These are phyloP conservation scores for Trichoderma atroviride DNA, from an alignment of 2,329 filamentous ascomycete species.

Conservation along the genomic window DNA sequence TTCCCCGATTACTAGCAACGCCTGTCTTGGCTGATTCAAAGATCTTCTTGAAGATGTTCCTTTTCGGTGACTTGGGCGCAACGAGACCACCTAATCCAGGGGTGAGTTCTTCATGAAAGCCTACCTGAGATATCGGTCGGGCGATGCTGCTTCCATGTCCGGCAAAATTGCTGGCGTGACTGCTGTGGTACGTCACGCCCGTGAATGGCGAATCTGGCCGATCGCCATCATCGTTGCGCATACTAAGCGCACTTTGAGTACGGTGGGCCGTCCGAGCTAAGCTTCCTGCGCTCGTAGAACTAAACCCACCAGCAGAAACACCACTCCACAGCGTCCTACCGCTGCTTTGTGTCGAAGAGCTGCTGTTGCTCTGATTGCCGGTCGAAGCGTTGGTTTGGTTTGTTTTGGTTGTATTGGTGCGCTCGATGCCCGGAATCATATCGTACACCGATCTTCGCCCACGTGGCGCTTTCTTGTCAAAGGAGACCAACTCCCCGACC, in stretches of 20 bases:
- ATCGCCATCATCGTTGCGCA: conserved; percentile 57
- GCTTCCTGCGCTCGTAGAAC: conserved; percentile 93
- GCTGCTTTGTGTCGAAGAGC: conserved; percentile 75
- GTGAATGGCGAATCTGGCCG: conserved; percentile 69
- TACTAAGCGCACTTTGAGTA: conserved; percentile 67
- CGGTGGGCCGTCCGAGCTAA: conserved; percentile 74
- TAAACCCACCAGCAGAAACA: conserved; percentile 84
- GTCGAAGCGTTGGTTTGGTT: conserved; percentile 78
- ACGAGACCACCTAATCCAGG: conserved; percentile 77
- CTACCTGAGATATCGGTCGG: conserved; percentile 66
- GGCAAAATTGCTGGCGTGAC: conserved; percentile 65
- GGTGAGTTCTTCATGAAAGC: conserved; percentile 65
- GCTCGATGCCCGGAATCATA: conserved; percentile 68
- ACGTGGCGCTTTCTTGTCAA: conserved; percentile 55
- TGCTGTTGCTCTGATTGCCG: conserved; percentile 71
- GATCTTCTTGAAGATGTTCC: conserved; percentile 94
- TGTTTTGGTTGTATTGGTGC: conserved; percentile 88
- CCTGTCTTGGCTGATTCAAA: conserved; percentile 92
- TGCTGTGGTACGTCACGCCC: conserved; percentile 87
- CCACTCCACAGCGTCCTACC: conserved; percentile 92
- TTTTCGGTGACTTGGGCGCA: conserved; percentile 75
- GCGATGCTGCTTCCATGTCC: conserved; percentile 38
- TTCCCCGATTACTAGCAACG: conserved; percentile 85
- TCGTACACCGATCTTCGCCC: conserved; percentile 79
- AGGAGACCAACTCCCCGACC: conserved; percentile 45